Evolutionary conservation across 2,329 filamentous ascomycete species (phyloP).

Genomic region (Fusarium sp.): DNA sequence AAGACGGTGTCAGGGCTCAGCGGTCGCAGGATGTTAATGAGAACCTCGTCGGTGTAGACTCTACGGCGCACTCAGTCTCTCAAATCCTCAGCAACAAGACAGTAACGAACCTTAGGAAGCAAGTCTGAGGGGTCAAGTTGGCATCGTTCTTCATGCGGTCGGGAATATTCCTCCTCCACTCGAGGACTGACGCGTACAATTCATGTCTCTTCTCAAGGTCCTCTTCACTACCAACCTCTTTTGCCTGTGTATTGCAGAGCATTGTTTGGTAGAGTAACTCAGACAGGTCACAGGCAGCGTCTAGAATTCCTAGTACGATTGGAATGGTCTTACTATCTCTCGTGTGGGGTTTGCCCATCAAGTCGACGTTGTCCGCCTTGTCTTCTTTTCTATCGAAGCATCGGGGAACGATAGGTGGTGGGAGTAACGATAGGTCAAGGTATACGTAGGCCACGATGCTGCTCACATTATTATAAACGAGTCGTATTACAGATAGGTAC

Average conservation of each 20-base stretch:
- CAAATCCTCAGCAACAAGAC: too few relatives aligned
- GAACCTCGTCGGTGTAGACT: conserved; percentile 25
- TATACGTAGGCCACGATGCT: conserved; percentile 33
- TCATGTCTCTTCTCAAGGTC: conserved; percentile 18
- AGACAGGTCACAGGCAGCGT: conserved; percentile 31
- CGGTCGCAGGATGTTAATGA: conserved; percentile 27
- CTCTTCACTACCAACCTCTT: conserved; percentile 5
- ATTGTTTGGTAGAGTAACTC: conserved; percentile 32
- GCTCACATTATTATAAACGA: neutral
- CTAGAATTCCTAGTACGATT: conserved; percentile 23
- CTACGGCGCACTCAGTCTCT: conserved; percentile 1
- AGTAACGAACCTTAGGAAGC: conserved; percentile 23
- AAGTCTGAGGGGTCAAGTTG: conserved; percentile 37
- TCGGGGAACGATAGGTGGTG: conserved; percentile 23
- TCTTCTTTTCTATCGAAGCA: conserved; percentile 4
- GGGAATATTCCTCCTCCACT: conserved; percentile 25
- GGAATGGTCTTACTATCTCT: conserved; percentile 11
- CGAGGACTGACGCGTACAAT: conserved; percentile 7
- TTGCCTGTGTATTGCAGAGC: conserved; percentile 21
- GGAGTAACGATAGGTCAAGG: conserved; percentile 24
- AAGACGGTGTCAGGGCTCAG: conserved; percentile 19
- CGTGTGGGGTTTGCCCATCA: conserved; percentile 21
- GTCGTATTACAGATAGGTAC: neutral
- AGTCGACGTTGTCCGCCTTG: conserved; percentile 12
- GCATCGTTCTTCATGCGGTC: conserved; percentile 23